phyloP scores from a whole-genome alignment of 75 land plant genomes.

The Sequoiadendron giganteum region DNA sequence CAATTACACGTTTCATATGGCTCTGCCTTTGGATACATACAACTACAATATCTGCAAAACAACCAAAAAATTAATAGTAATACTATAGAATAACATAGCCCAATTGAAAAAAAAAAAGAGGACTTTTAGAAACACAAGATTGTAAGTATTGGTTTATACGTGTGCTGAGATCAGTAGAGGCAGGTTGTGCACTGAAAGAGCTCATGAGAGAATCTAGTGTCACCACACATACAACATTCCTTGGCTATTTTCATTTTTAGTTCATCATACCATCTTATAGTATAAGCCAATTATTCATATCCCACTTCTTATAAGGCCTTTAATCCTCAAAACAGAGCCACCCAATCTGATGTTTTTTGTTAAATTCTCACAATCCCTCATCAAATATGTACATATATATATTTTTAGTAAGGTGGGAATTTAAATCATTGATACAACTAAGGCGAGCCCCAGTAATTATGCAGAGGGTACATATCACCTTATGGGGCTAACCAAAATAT shows the following conservation, averaged over 20 bases:
- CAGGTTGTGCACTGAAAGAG: slow-evolving; percentile 52
- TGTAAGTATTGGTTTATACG: slow-evolving; percentile 6
- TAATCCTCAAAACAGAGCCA: background rate
- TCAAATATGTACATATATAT: too few species aligned
- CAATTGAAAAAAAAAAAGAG: background rate
- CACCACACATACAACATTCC: slow-evolving; percentile 73
- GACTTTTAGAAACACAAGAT: background rate
- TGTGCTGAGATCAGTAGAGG: slow-evolving; percentile 52
- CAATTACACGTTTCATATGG: slow-evolving; percentile 47
- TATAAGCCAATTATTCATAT: background rate
- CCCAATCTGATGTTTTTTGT: background rate
- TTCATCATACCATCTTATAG: background rate
- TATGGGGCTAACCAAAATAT: too few species aligned
- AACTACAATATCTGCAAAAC: slow-evolving; percentile 49
- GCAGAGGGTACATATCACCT: too few species aligned
- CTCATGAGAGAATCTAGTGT: slow-evolving; percentile 35
- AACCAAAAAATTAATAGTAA: background rate
- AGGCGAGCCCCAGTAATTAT: too few species aligned
- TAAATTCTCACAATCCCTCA: background rate
- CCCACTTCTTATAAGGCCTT: background rate
- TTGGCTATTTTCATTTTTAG: background rate
- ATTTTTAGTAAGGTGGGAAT: too few species aligned
- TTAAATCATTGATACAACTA: too few species aligned
- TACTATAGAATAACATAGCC: background rate
- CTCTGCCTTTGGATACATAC: slow-evolving; percentile 50